These are phyloP conservation scores for Hypoxylon crocopeplum DNA, from an alignment of 495 filamentous ascomycete species.

Conservation along the genomic window DNA sequence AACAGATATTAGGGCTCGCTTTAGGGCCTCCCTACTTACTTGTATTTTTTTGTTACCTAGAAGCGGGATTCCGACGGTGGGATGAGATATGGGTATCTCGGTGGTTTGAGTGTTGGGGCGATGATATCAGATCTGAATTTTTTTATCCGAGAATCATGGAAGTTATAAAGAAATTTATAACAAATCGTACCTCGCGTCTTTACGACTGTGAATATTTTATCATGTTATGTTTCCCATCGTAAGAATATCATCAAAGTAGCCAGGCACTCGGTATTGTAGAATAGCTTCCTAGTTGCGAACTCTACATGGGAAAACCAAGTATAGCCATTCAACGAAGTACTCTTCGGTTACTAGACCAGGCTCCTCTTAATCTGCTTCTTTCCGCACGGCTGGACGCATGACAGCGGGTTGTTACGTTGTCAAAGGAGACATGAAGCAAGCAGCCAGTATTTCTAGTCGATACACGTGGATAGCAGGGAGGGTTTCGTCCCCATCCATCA, in stretches of 20 bases:
- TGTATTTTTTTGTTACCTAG: slow-evolving; percentile 31
- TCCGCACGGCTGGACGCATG: background rate
- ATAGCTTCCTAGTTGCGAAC: too few species aligned
- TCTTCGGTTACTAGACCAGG: too few species aligned
- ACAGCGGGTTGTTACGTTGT: slow-evolving; percentile 6
- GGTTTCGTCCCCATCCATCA: too few species aligned
- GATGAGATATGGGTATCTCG: slow-evolving; percentile 6
- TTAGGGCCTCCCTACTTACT: background rate
- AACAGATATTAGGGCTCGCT: background rate
- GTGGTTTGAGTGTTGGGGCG: slow-evolving; percentile 10
- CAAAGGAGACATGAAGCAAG: too few species aligned
- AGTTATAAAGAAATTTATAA: slow-evolving; percentile 37
- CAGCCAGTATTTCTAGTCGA: too few species aligned
- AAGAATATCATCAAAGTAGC: too few species aligned
- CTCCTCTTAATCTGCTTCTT: too few species aligned
- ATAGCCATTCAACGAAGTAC: too few species aligned
- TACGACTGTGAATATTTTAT: too few species aligned
- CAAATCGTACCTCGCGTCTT: background rate
- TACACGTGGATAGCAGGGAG: slow-evolving; percentile 2
- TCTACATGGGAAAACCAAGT: too few species aligned
- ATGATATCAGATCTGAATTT: slow-evolving; percentile 33
- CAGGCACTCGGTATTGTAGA: too few species aligned
- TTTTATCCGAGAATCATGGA: slow-evolving; percentile 9
- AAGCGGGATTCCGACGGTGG: slow-evolving; percentile 12
- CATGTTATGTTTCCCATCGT: too few species aligned